These are phyloP conservation scores for Postia placenta DNA, from an alignment of 768 basidiomycete species.

Conservation along the genomic window DNA sequence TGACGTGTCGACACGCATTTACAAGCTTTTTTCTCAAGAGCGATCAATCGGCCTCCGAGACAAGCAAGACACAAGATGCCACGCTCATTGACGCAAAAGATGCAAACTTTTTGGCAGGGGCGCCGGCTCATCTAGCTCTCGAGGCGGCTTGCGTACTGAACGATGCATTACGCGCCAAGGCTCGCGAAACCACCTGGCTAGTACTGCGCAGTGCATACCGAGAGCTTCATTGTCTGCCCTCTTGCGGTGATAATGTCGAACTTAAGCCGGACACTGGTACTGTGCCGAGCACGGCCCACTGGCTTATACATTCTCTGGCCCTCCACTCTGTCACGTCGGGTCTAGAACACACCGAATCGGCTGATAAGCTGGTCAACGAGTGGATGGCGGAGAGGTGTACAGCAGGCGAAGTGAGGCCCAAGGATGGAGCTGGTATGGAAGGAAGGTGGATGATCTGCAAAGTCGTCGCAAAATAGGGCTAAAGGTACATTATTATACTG, in stretches of 20 bases:
- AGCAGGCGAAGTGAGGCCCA: conserved; percentile 45
- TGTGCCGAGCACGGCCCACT: conserved; percentile 27
- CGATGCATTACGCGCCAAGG: conserved; percentile 42
- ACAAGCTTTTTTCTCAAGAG: conserved; percentile 17
- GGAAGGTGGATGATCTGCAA: conserved; percentile 61
- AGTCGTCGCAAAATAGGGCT: conserved; percentile 9
- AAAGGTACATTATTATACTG: no score
- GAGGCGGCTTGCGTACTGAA: conserved; percentile 41
- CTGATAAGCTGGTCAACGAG: conserved; percentile 28
- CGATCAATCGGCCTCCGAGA: no score
- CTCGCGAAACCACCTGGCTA: conserved; percentile 50
- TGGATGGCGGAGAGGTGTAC: conserved; percentile 44
- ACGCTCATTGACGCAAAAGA: neutral
- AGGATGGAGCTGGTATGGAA: conserved; percentile 51
- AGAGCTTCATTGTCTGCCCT: conserved; percentile 43
- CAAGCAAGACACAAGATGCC: no score
- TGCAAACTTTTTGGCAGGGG: neutral
- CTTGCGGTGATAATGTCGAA: conserved; percentile 12
- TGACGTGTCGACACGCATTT: conserved; percentile 32
- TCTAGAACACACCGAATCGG: conserved; percentile 21
- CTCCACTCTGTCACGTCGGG: conserved; percentile 5
- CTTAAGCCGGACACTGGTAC: neutral
- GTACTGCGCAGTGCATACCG: conserved; percentile 59
- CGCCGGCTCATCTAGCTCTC: conserved; percentile 21
- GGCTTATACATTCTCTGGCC: conserved; percentile 25